Conservation (phyloP, 2,329 filamentous ascomycete genomes). For the Ophiostoma ulmi region DNA sequence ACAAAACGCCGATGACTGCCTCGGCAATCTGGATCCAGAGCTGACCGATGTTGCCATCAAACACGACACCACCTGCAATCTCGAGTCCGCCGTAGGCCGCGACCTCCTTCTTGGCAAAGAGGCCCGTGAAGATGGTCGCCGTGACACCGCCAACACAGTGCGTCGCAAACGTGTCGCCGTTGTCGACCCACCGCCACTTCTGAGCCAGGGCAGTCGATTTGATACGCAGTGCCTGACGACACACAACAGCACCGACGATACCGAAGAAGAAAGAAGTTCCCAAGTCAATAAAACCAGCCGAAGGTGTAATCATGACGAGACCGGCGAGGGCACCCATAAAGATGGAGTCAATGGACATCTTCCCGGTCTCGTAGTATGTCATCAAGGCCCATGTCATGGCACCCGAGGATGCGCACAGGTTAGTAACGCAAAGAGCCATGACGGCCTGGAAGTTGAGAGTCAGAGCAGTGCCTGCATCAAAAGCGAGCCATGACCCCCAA, state of each 20-base stretch:
- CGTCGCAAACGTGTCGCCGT: constrained; percentile 25
- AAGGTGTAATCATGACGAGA: constrained; percentile 63
- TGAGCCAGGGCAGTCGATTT: constrained; percentile 20
- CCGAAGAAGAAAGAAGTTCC: constrained; percentile 16
- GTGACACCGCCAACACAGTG: constrained; percentile 23
- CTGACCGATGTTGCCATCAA: constrained; percentile 48
- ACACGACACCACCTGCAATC: constrained; percentile 47
- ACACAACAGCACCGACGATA: constrained; percentile 18
- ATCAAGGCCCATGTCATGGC: constrained; percentile 89
- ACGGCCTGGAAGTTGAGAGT: constrained; percentile 87
- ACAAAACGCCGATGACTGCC: constrained; percentile 19
- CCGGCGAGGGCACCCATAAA: constrained; percentile 65
- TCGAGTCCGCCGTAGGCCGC: constrained; percentile 36
- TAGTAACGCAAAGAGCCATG: constrained; percentile 97
- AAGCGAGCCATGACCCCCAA: constrained; percentile 97
- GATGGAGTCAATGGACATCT: constrained; percentile 78
- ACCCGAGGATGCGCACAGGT: constrained; percentile 80
- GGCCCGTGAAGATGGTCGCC: constrained; percentile 22
- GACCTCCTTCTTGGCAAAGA: constrained; percentile 20
- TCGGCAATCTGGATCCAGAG: constrained; percentile 20
- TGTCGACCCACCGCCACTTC: constrained; percentile 23
- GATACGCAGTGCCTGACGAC: constrained; percentile 21
- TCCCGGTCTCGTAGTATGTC: constrained; percentile 85
- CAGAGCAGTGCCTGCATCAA: constrained; percentile 93
- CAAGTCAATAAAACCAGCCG: constrained; percentile 60